A percentile compares a stretch with the other conserved stretches of the same genome.
These are phyloP conservation scores for Penicillium fimorum DNA, from an alignment of 495 filamentous ascomycete genomes.

Conservation along the genomic window DNA sequence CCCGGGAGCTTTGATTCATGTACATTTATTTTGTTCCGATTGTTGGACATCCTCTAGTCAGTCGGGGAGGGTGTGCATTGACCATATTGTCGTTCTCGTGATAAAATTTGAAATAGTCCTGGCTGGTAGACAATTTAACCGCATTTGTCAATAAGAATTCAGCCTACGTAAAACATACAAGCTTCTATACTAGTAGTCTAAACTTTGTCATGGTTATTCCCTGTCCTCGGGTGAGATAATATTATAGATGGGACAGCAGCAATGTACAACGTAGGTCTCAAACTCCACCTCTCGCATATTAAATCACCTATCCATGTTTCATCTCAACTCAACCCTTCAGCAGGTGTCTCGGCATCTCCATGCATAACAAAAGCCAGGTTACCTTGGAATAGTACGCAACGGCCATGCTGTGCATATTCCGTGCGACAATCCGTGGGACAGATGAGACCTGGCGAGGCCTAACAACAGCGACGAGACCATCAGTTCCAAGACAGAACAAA, in stretches of 20 bases:
- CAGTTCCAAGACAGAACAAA: neutral
- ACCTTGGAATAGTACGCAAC: neutral
- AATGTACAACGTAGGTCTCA: conserved; percentile 4
- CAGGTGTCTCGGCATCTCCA: conserved; percentile 1
- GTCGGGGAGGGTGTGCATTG: conserved; percentile 15
- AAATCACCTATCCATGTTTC: neutral
- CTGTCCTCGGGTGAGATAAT: neutral
- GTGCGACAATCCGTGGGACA: conserved; percentile 19
- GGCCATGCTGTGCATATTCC: neutral
- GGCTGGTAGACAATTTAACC: conserved; percentile 15
- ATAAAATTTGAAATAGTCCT: conserved; percentile 21
- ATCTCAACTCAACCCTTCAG: neutral
- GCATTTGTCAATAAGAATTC: conserved; percentile 1
- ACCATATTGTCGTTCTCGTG: conserved; percentile 24
- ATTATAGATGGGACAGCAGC: neutral
- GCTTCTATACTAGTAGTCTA: neutral
- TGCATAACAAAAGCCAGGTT: neutral
- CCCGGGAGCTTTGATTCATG: conserved; percentile 20
- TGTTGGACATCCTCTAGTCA: conserved; percentile 9
- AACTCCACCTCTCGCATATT: neutral
- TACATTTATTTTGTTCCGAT: conserved; percentile 22
- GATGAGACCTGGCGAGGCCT: conserved; percentile 11
- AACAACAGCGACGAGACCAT: neutral
- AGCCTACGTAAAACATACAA: conserved; percentile 2
- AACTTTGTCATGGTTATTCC: neutral